A percentile compares a stretch with the other conserved stretches of the same genome.
These are phyloP conservation scores for Vitis amurensis DNA, from an alignment of 164 flowering plant genomes.

Conservation along the genomic window DNA sequence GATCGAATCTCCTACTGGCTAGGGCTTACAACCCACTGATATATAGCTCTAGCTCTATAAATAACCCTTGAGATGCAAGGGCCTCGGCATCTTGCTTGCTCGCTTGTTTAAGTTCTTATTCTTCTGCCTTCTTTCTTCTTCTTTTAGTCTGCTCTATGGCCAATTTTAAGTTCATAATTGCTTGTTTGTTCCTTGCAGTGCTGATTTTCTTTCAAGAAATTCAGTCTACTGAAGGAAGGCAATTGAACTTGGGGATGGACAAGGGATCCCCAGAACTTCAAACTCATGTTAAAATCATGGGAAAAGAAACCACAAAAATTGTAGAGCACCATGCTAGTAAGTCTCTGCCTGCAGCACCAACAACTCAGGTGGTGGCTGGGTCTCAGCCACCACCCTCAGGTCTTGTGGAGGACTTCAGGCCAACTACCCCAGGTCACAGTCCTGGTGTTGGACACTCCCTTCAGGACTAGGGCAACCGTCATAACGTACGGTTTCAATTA, in stretches of 20 bases:
- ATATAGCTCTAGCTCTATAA: neutral
- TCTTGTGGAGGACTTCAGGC: slow-evolving; percentile 33
- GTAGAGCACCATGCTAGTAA: neutral
- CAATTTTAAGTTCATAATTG: slow-evolving; percentile 5
- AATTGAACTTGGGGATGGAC: slow-evolving; percentile 4
- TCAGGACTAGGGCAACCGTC: slow-evolving; percentile 12
- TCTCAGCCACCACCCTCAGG: slow-evolving; percentile 3
- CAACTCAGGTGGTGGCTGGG: neutral
- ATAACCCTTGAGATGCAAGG: neutral
- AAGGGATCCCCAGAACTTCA: neutral
- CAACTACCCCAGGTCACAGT: slow-evolving; percentile 50
- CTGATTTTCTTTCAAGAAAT: slow-evolving; percentile 16
- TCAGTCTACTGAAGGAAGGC: slow-evolving; percentile 21
- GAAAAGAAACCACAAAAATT: neutral
- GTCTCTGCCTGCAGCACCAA: too few species aligned
- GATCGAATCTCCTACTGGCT: neutral
- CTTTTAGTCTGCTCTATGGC: slow-evolving; percentile 16
- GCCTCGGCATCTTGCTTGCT: neutral
- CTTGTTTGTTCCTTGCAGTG: slow-evolving; percentile 12
- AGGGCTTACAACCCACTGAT: neutral
- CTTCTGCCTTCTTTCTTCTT: neutral
- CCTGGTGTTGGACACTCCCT: slow-evolving; percentile 39
- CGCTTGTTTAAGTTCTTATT: neutral
- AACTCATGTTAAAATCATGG: neutral
- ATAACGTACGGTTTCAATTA: too few species aligned